Percentiles rank a stretch among this genome's conserved stretches.
phyloP scores from a whole-genome alignment of 192 early-diverging fungal genomes.

The Jimgerdemannia flammicorona region DNA sequence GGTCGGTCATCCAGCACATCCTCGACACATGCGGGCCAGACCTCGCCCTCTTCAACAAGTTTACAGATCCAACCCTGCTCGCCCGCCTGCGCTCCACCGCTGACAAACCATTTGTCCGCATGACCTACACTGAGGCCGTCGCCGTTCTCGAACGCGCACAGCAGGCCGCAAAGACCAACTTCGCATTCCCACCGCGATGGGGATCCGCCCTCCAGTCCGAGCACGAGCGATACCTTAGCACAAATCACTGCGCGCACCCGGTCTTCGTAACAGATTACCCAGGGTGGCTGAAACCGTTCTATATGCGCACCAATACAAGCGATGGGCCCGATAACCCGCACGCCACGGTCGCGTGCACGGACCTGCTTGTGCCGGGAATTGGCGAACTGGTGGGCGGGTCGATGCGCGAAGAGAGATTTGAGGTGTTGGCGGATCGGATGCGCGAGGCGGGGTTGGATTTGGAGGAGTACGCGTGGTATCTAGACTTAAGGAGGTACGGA shows the following conservation, averaged over 20 bases:
- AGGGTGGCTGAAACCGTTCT: constrained; percentile 76
- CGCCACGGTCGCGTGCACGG: constrained; percentile 76
- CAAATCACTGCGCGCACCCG: constrained; percentile 58
- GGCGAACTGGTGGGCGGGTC: constrained; percentile 86
- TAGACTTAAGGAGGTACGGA: constrained; percentile 81
- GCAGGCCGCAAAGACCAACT: constrained; percentile 33
- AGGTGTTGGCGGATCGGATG: constrained; percentile 50
- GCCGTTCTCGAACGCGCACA: constrained; percentile 55
- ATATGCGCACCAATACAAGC: constrained; percentile 64
- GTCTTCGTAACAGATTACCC: constrained; percentile 95
- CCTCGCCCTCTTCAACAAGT: constrained; percentile 55
- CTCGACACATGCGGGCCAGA: constrained; percentile 52
- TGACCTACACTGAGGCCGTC: constrained; percentile 80
- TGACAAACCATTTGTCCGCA: constrained; percentile 56
- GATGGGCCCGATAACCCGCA: constrained; percentile 24
- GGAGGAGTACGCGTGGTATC: constrained; percentile 80
- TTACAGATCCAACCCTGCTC: constrained; percentile 47
- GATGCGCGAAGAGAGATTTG: constrained; percentile 69
- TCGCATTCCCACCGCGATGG: constrained; percentile 67
- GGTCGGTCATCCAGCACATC: constrained; percentile 50
- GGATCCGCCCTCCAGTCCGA: constrained; percentile 75
- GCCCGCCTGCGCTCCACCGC: constrained; percentile 31
- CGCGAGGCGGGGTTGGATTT: constrained; percentile 46
- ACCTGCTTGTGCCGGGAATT: constrained; percentile 78
- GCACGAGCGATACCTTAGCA: constrained; percentile 82